These are phyloP conservation scores for Durotheca rogersii DNA, from an alignment of 495 filamentous ascomycete genomes.

Conservation along the genomic window DNA sequence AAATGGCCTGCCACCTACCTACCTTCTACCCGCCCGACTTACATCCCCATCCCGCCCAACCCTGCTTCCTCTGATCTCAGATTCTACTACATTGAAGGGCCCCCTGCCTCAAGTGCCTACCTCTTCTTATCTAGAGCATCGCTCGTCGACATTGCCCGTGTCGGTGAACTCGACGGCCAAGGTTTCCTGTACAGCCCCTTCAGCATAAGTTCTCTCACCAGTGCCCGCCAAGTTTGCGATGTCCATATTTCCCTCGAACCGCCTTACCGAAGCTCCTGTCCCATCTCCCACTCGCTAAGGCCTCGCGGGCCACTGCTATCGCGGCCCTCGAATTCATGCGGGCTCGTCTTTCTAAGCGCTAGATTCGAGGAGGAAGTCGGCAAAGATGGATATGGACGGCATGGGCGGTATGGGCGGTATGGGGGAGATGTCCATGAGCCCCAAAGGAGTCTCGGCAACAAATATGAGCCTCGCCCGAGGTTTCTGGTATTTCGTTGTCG, in stretches of 20 bases:
- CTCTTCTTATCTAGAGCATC: too few relatives aligned
- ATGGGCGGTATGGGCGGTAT: constrained; percentile 28
- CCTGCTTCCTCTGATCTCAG: too few relatives aligned
- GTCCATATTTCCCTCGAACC: not conserved
- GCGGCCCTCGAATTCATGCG: not conserved
- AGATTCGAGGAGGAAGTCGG: constrained; percentile 1
- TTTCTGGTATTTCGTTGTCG: constrained; percentile 55
- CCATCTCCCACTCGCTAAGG: constrained; percentile 3
- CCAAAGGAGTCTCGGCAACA: constrained; percentile 34
- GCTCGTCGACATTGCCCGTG: too few relatives aligned
- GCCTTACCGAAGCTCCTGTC: not conserved
- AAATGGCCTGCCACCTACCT: constrained; percentile 1
- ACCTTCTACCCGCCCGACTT: not conserved
- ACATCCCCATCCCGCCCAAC: not conserved
- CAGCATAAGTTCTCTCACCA: not conserved
- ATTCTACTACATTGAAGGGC: too few relatives aligned
- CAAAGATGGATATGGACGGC: constrained; percentile 34
- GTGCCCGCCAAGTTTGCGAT: constrained; percentile 5
- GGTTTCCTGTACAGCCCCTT: too few relatives aligned
- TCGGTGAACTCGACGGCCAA: too few relatives aligned
- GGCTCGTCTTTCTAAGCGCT: not conserved
- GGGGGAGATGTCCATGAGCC: constrained; percentile 38
- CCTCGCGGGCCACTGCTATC: not conserved
- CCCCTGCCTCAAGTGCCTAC: too few relatives aligned
- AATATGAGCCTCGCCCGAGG: constrained; percentile 47